Percentiles rank a stretch among this genome's conserved stretches.
phyloP scores from a whole-genome alignment of 768 basidiomycete species.

The Heimioporus sp. region DNA sequence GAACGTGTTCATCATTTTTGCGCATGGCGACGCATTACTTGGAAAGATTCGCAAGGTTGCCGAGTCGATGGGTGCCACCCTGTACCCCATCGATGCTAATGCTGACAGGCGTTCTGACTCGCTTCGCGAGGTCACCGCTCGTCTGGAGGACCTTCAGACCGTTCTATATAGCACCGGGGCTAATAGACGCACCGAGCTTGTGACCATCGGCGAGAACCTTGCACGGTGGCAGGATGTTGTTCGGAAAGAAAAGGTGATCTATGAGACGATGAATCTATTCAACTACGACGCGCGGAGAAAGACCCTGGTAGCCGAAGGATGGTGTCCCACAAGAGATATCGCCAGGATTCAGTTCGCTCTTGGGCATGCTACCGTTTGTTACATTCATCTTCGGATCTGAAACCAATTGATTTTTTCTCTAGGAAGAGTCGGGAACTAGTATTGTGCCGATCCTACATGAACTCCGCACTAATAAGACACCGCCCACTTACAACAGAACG shows the following conservation, averaged over 20 bases:
- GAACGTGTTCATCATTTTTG: slow-evolving; percentile 99
- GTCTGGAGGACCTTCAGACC: slow-evolving; percentile 88
- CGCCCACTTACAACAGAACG: slow-evolving; percentile 92
- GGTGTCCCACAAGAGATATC: slow-evolving; percentile 95
- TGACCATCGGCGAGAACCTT: slow-evolving; percentile 81
- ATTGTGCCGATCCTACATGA: slow-evolving; percentile 92
- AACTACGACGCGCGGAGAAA: slow-evolving; percentile 93
- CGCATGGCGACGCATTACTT: slow-evolving; percentile 89
- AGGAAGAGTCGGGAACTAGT: slow-evolving; percentile 89
- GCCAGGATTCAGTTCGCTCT: slow-evolving; percentile 82
- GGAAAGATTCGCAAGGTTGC: slow-evolving; percentile 97
- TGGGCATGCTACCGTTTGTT: slow-evolving; percentile 74
- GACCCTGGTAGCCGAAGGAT: slow-evolving; percentile 95
- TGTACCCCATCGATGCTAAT: slow-evolving; percentile 95
- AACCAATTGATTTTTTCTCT: not conserved
- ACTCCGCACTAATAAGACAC: slow-evolving; percentile 83
- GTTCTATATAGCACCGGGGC: slow-evolving; percentile 87
- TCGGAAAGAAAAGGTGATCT: slow-evolving; percentile 92
- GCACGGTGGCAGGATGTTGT: slow-evolving; percentile 94
- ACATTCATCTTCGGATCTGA: not conserved
- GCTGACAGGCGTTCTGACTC: slow-evolving; percentile 89
- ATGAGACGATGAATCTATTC: slow-evolving; percentile 93
- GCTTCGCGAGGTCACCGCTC: slow-evolving; percentile 80
- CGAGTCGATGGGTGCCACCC: slow-evolving; percentile 97
- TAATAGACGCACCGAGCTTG: slow-evolving; percentile 78